Evolutionary conservation across 2,329 filamentous ascomycete genomes (phyloP).

Genomic region (Phyllosticta capitalensis): DNA sequence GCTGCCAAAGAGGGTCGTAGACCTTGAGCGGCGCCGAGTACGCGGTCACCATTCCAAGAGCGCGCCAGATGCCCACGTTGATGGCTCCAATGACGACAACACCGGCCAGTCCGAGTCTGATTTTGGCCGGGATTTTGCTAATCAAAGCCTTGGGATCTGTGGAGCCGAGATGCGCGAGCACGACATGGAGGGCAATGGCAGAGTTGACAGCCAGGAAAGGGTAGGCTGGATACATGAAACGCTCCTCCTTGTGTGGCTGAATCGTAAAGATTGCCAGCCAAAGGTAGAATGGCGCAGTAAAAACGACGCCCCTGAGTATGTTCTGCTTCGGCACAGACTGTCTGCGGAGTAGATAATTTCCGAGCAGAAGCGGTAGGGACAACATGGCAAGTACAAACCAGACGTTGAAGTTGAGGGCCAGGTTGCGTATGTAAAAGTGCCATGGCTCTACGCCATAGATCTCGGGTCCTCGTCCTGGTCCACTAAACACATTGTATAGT

Average conservation of each 20-base stretch:
- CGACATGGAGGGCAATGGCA: constrained; percentile 70
- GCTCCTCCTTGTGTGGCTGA: constrained; percentile 94
- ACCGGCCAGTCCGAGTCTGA: constrained; percentile 60
- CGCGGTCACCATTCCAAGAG: constrained; percentile 65
- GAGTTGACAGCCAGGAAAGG: constrained; percentile 85
- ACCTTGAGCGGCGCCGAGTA: constrained; percentile 73
- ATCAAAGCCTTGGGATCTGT: constrained; percentile 56
- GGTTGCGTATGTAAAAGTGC: constrained; percentile 91
- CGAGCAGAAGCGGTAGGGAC: constrained; percentile 62
- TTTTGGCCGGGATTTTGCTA: constrained; percentile 60
- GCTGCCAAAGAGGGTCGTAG: constrained; percentile 55
- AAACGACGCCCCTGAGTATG: constrained; percentile 64
- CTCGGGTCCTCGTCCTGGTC: constrained; percentile 66
- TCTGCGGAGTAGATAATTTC: constrained; percentile 59
- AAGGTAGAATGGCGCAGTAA: constrained; percentile 80
- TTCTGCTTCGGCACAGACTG: constrained; percentile 57
- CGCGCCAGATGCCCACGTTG: constrained; percentile 59
- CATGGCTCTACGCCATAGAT: constrained; percentile 95
- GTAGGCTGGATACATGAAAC: constrained; percentile 97
- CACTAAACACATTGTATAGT: constrained; percentile 87
- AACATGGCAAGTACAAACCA: constrained; percentile 78
- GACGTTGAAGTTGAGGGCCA: constrained; percentile 88
- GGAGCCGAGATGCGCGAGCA: constrained; percentile 66
- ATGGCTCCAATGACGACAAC: constrained; percentile 54
- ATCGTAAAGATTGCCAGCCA: constrained; percentile 87